Evolutionary conservation across 1,284 basidiomycete genomes (phyloP), one percentile per base, ranked within the genome.

Genomic region (Cryptococcus maquisensis): DNA sequence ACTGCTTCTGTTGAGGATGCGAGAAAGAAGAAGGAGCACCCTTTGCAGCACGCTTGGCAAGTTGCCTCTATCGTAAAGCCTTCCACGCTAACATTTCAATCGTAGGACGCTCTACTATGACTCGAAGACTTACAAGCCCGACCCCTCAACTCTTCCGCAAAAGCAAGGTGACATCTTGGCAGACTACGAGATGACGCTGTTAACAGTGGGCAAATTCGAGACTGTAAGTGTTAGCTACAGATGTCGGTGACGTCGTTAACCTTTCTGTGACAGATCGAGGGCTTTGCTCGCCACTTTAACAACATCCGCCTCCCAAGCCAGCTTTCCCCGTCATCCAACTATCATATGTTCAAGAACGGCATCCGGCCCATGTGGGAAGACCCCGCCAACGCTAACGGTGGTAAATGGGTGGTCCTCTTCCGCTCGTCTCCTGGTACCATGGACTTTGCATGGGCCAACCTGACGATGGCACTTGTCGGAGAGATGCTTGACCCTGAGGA

Each of bases 391-490:
- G 86, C 87, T 9, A 81, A 86, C 36, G 92, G 92, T 23, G 92
- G 92, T 37, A 94, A 94, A 76, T 97, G 93, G 93, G 88, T 91
- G 18, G 76, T 96, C 50, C 91, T 92, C 62, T 88, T 96, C 84
- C 87, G 87, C 74, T 85, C 86, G 57, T 53, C 56, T 1, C 88
- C 87, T 64, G 84, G 87, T 4, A 77, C 78, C 36, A 78, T 95
- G 45, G 93, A 97, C 78, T 81, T 86, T 32, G 89, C 85, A 74
- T 97, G 93, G 93, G 82, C 83, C 49, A 94, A 88, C 84, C 80
- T 96, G 35, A 86, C 89, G 15, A 88, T 96, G 84, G 90, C 87
- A 0, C 80, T 96, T 24, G 87, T 96, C 6, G 93, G 93, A 2
- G 88, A 96, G 74, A 85, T 92, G 67, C 74, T 96, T 43, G 92